Evolutionary conservation across 2,329 filamentous ascomycete species (phyloP), one percentile per base, ranked within the genome.

Genomic region (Polytolypa hystricis): DNA sequence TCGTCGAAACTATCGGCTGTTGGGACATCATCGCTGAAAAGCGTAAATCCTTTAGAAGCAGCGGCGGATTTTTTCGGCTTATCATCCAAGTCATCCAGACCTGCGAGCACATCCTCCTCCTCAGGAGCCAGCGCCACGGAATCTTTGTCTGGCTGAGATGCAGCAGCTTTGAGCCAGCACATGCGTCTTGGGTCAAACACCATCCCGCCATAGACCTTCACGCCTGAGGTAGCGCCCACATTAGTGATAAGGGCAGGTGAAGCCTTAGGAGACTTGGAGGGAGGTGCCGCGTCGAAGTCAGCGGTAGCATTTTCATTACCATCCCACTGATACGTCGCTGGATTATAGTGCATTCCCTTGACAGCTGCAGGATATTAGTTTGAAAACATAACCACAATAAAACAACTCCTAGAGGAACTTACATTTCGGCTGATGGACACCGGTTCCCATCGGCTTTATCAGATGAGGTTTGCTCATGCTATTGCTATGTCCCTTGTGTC

Each of bases 171-270:
- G 39, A 96, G 71, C 91, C 91, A 98, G 57, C 86, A 93, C 89
- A 98, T 96, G 49, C 84, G 84, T 44, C 85, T 80, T 3, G 91
- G 91, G 54, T 98, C 91, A 56, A 96, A 98, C 7, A 96, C 82
- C 91, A 98, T 98, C 48, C 86, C 85, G n/a, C 86, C 84, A 40
- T 95, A 86, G 23, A 95, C 82, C 60, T 95, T 87, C 10, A 94
- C 81, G 43, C 85, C 87, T 52, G 89, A 84, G 42, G 80, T 79
- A 4, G 79, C 73, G 37, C 81, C 83, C 46, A 95, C 84, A 47
- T 94, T 91, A 32, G 86, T 86, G 51, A 98, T 98, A 12, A 98
- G 71, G 4, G 89, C 86, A 21, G 60, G 58, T 41, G 66, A 54
- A 28, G 57, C 59, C 47, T 64, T 66, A 19, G 66, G 65, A 20